Evolutionary conservation across 2,329 filamentous ascomycete species (phyloP), one percentile per base, ranked within the genome.

Genomic region (Lomentospora prolificans): DNA sequence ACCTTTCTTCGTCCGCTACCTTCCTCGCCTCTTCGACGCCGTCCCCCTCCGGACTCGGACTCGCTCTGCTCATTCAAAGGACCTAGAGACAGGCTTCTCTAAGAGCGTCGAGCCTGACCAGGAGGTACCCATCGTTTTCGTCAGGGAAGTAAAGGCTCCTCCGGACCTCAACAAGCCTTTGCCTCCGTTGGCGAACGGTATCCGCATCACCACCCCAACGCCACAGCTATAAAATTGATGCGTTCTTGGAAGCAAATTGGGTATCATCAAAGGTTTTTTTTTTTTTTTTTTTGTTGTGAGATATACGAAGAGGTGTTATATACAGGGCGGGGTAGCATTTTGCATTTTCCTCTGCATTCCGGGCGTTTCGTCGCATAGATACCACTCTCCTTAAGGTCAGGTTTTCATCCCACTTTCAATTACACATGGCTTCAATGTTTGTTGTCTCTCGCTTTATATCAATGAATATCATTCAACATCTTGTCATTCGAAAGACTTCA

Each of bases 1-100:
- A 53, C 72, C 71, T 1, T 74, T 76, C 61, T 74, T 75, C 58
- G 61, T 64, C n/a, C 63, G 61, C 10, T 68, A 69, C 57, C 60
- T 73, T 12, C 69, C 70, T 3, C 60, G 57, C 9, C 27, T 68
- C 30, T 58, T 69, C 17, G 61, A 58, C 33, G 48, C 56, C 8
- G 51, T 12, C 9, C 36, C 46, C 4, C 51, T 30, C 14, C 53
- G 27, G 19, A 48, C 55, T 12, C 30, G 12, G 30, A 12, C 30
- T 33, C n/a, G n/a, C n/a, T n/a, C n/a, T n/a, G n/a, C n/a, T n/a
- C n/a, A n/a, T n/a, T n/a, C n/a, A n/a, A n/a, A n/a, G 3, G 24
- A 53, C 30, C 12, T 25, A 10, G 51, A 33, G 4, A 33, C 30
- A 4, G 51, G 33, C 9, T 9, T n/a, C 19, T 24, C 31, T 2